Conservation (phyloP, 2,329 filamentous ascomycete species). For the Coleophoma eucalyptorum region DNA sequence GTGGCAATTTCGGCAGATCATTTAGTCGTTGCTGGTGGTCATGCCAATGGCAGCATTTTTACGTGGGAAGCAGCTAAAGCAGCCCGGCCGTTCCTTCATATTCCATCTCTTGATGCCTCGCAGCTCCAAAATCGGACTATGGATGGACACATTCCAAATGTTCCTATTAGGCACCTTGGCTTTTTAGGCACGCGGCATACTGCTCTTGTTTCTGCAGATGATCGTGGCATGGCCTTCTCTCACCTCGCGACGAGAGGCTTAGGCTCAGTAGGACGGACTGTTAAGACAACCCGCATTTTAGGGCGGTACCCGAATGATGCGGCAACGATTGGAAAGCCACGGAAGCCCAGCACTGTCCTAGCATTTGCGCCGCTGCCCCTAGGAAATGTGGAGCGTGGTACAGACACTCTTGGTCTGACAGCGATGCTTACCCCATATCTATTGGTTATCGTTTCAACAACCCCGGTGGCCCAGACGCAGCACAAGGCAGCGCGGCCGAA, state of each 20-base stretch:
- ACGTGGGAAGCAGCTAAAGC: constrained; percentile 89
- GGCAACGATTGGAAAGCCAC: constrained; percentile 54
- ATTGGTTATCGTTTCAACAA: constrained; percentile 94
- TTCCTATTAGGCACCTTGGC: constrained; percentile 82
- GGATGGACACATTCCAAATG: constrained; percentile 80
- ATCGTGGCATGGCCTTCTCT: constrained; percentile 95
- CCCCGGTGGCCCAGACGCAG: constrained; percentile 91
- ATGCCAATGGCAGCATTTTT: constrained; percentile 87
- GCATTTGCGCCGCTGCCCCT: constrained; percentile 87
- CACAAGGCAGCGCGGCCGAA: constrained; percentile 91
- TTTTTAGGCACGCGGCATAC: constrained; percentile 93
- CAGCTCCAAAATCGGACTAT: constrained; percentile 61
- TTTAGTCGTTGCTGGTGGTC: constrained; percentile 84
- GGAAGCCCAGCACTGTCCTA: constrained; percentile 92
- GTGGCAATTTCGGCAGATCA: constrained; percentile 92
- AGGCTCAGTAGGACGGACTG: constrained; percentile 76
- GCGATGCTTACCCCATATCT: constrained; percentile 95
- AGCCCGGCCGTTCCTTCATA: constrained; percentile 84
- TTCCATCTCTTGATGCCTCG: constrained; percentile 68
- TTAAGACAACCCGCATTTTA: constrained; percentile 87
- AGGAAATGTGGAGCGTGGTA: constrained; percentile 88
- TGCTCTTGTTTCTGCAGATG: constrained; percentile 90
- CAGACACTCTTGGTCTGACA: constrained; percentile 84
- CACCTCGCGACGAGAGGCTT: constrained; percentile 91
- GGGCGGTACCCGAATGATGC: constrained; percentile 80